Base-by-base conservation (phyloP, 768 basidiomycete genomes). In the Cyclocybe aegerita region DNA sequence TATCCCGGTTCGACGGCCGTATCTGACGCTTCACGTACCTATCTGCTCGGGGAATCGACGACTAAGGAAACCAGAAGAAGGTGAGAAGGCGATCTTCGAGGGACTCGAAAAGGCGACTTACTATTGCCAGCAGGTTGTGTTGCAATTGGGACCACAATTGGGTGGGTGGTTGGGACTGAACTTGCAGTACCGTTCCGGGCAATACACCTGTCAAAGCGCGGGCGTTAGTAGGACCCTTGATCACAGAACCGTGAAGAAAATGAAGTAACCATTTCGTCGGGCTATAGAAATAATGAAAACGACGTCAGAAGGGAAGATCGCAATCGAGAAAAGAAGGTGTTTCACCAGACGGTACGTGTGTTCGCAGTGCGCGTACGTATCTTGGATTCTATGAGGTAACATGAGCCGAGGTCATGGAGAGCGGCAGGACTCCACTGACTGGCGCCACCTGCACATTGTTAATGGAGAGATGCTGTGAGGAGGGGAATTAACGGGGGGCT, bases 41-140 rank as follows among this genome's bases (percentile, higher is more conserved):
- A 86, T 85, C 56, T 80, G 79, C 63, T 87, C 72, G 34, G 88
- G 88, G 66, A 83, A 89, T 64, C 82, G 81, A 50, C 81, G 84
- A 65, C 87, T 89, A 61, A 49, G 43, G 30, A 47, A 44, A 12
- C 43, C 15, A 14, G 35, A 55, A 39, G 39, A 55, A 49, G 47
- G 41, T 36, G 50, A 32, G 43, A 45, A 38, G 43, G 31, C 4
- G 23, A 23, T 23, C 23, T 23, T 23, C 4, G 3, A 23, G 23
- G 23, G 23, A 5, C 23, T 5, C 23, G 23, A 23, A 23, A 23
- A 23, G 23, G 23, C 5, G 23, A 66, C 86, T 70, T 65, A 90
- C 88, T 86, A 86, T 67, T 88, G 86, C 88, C 88, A 89, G 62
- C 88, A 89, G 17, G 82, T 82, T 17, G 62, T 70, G 30, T 63